phyloP scores from a whole-genome alignment of 2,329 filamentous ascomycete species.

The Pyricularia sp. region DNA sequence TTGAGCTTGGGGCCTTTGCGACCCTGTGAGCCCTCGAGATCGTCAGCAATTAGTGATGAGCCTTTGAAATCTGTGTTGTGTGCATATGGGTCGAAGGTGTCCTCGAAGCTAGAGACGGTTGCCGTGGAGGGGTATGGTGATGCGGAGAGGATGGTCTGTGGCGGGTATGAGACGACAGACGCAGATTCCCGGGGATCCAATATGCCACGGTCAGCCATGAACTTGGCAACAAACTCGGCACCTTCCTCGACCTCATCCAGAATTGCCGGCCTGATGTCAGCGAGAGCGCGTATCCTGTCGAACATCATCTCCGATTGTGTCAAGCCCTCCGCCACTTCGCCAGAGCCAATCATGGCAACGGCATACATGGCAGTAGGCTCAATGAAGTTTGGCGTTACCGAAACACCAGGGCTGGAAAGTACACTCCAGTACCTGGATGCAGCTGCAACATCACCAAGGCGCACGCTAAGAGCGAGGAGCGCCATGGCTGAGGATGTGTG shows the following conservation, averaged over 20 bases:
- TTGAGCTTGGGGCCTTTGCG: constrained; percentile 65
- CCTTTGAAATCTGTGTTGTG: constrained; percentile 88
- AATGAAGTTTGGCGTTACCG: constrained; percentile 57
- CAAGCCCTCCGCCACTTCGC: constrained; percentile 74
- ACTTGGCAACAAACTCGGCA: constrained; percentile 56
- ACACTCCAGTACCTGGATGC: constrained; percentile 76
- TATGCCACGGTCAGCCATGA: constrained; percentile 48
- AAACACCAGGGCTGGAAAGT: constrained; percentile 52
- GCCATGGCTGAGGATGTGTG: constrained; percentile 59
- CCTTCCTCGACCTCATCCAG: constrained; percentile 82
- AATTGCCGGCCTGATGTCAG: constrained; percentile 42
- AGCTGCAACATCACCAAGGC: constrained; percentile 66
- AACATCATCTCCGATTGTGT: constrained; percentile 80
- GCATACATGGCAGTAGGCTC: constrained; percentile 88
- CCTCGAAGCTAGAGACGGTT: constrained; percentile 57
- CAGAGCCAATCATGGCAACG: constrained; percentile 77
- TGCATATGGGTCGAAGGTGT: constrained; percentile 84
- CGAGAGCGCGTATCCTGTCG: constrained; percentile 61
- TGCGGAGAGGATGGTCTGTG: constrained; percentile 32
- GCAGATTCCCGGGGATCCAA: constrained; percentile 43
- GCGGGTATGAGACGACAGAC: constrained; percentile 31
- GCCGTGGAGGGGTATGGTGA: constrained; percentile 45
- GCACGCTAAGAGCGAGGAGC: constrained; percentile 78
- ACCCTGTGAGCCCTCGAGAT: constrained; percentile 72
- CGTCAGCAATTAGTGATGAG: constrained; percentile 81